Percentiles rank a stretch among this genome's conserved stretches.
These are phyloP conservation scores for Jasminum sambac DNA, from an alignment of 257 asterid species.

Conservation along the genomic window DNA sequence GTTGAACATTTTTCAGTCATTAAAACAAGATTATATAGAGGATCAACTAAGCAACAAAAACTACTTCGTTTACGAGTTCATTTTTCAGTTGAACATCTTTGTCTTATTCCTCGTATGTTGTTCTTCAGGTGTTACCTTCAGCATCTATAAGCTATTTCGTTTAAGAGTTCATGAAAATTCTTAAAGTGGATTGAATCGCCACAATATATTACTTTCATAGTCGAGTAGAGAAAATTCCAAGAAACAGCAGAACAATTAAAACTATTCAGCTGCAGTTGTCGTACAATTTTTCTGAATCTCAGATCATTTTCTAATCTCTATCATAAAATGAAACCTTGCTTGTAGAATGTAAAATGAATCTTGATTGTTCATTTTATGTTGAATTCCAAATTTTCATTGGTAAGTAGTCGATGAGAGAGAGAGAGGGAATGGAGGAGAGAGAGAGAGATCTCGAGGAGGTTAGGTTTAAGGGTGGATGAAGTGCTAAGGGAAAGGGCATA, in stretches of 20 bases:
- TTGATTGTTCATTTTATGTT: not conserved
- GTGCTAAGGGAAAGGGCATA: too few species aligned
- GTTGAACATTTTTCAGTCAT: too few species aligned
- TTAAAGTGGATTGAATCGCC: slow-evolving; percentile 62
- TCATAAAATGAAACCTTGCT: not conserved
- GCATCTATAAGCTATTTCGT: slow-evolving; percentile 91
- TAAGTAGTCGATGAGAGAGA: too few species aligned
- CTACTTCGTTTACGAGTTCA: too few species aligned
- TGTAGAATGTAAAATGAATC: too few species aligned
- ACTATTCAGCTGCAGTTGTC: not conserved
- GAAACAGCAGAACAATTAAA: slow-evolving; percentile 11
- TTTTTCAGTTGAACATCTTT: too few species aligned
- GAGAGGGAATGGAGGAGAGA: too few species aligned
- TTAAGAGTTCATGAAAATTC: slow-evolving; percentile 94
- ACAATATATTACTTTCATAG: slow-evolving; percentile 7
- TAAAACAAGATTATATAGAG: too few species aligned
- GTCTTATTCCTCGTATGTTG: slow-evolving; percentile 4
- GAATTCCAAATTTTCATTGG: not conserved
- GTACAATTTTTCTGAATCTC: not conserved
- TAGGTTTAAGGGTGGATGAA: too few species aligned
- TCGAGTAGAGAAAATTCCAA: slow-evolving; percentile 14
- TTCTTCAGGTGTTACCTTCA: slow-evolving; percentile 84
- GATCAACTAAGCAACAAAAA: too few species aligned
- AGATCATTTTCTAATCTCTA: not conserved
- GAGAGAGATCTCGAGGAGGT: too few species aligned